These are phyloP conservation scores for Zangia roseola DNA, from an alignment of 768 basidiomycete species.

Conservation along the genomic window DNA sequence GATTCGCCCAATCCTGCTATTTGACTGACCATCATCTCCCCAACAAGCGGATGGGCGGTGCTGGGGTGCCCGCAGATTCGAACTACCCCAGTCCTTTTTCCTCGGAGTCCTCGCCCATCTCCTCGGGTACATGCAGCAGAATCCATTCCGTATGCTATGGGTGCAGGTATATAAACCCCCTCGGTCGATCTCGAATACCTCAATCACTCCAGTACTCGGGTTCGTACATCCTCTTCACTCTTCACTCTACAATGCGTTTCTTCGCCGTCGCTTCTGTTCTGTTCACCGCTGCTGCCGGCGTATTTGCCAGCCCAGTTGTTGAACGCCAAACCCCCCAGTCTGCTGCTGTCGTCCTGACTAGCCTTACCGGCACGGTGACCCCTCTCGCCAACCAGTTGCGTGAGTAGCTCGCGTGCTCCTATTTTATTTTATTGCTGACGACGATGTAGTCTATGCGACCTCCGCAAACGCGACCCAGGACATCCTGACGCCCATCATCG, in stretches of 20 bases:
- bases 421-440: background rate
- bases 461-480: background rate
- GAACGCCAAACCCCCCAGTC: background rate
- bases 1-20: no score
- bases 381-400: background rate
- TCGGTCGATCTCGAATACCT: background rate
- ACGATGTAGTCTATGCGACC: slow-evolving; percentile 7
- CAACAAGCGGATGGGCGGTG: background rate
- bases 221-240: background rate
- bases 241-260: background rate
- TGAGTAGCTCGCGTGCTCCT: background rate
- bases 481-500: background rate
- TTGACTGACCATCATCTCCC: no score
- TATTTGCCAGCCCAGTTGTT: background rate
- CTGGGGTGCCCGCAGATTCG: background rate
- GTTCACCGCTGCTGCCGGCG: background rate
- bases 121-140: background rate
- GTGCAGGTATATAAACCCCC: slow-evolving; percentile 2
- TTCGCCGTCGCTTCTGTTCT: background rate
- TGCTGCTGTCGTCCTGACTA: background rate
- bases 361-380: background rate
- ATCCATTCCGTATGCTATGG: background rate
- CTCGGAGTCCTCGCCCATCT: slow-evolving; percentile 5
- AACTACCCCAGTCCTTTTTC: background rate
- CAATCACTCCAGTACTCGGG: background rate